These are phyloP conservation scores for Yamadazyma philogaea DNA, from an alignment of 805 yeast genomes.

Conservation along the genomic window DNA sequence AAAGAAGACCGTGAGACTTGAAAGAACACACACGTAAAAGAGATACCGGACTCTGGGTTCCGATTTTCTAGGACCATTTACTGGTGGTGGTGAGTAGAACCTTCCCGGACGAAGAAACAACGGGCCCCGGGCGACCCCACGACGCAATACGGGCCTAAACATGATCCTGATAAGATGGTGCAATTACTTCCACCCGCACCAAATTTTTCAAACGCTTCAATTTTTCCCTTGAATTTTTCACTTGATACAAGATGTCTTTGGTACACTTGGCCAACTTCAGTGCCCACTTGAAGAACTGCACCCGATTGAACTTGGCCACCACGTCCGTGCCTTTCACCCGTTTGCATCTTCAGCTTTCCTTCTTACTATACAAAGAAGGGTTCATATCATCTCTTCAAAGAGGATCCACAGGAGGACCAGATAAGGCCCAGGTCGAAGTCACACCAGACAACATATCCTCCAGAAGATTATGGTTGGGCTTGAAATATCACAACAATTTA, in stretches of 20 bases:
- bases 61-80: slow-evolving; percentile 8
- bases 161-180: not conserved
- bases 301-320: slow-evolving; percentile 65
- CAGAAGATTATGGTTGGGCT: slow-evolving; percentile 86
- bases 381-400: slow-evolving; percentile 79
- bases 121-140: not conserved
- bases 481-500: slow-evolving; percentile 78
- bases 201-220: slow-evolving; percentile 2
- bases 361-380: slow-evolving; percentile 87
- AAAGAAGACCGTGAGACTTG: slow-evolving; percentile 30
- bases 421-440: slow-evolving; percentile 64
- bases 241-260: slow-evolving; percentile 61
- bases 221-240: not conserved
- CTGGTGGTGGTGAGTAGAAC: not conserved
- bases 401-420: slow-evolving; percentile 86
- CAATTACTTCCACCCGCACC: not conserved
- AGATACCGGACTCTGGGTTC: slow-evolving; percentile 36
- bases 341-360: slow-evolving; percentile 76
- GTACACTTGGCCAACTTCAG: slow-evolving; percentile 81
- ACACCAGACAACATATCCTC: slow-evolving; percentile 85
- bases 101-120: not conserved
- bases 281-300: slow-evolving; percentile 85
- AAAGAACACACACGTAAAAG: slow-evolving; percentile 32
- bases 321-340: slow-evolving; percentile 83
- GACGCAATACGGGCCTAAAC: slow-evolving; percentile 6